Evolutionary conservation across 495 filamentous ascomycete species (phyloP).

Genomic region (Penicillium mononematosum): DNA sequence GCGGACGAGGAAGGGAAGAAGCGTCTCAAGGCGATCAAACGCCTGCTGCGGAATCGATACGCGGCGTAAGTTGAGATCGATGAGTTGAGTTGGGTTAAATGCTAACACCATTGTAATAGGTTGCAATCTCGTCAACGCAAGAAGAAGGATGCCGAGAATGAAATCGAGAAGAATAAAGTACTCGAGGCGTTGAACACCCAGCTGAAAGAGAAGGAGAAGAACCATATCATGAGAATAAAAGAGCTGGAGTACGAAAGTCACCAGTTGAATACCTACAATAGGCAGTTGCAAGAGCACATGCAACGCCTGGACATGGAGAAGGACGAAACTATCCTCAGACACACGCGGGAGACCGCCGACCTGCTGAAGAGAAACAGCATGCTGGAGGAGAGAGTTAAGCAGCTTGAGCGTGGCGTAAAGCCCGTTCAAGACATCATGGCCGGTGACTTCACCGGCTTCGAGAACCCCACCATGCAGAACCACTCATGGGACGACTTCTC

Average conservation of each 20-base stretch:
- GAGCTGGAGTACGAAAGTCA: constrained; percentile 66
- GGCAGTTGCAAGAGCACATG: constrained; percentile 72
- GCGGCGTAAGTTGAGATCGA: constrained; percentile 70
- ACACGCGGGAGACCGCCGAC: constrained; percentile 92
- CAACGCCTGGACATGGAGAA: constrained; percentile 79
- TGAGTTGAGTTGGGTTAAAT: neutral
- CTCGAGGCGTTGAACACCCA: constrained; percentile 72
- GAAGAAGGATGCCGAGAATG: constrained; percentile 94
- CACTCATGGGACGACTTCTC: constrained; percentile 76
- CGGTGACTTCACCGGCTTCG: constrained; percentile 75
- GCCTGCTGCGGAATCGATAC: constrained; percentile 89
- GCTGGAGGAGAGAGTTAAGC: constrained; percentile 80
- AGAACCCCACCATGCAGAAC: constrained; percentile 74
- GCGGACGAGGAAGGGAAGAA: constrained; percentile 93
- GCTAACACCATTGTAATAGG: constrained; percentile 51
- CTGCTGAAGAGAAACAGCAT: constrained; percentile 94
- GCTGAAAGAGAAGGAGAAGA: too few species aligned
- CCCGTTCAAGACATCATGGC: constrained; percentile 59
- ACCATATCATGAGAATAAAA: constrained; percentile 43
- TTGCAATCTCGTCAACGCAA: constrained; percentile 96
- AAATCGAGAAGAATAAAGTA: constrained; percentile 27
- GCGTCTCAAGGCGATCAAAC: constrained; percentile 92
- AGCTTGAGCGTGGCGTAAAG: constrained; percentile 67
- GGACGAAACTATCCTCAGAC: constrained; percentile 81
- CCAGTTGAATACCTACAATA: constrained; percentile 63